phyloP scores from a whole-genome alignment of 1,139 yeast species.

The Hansenula sp. region DNA sequence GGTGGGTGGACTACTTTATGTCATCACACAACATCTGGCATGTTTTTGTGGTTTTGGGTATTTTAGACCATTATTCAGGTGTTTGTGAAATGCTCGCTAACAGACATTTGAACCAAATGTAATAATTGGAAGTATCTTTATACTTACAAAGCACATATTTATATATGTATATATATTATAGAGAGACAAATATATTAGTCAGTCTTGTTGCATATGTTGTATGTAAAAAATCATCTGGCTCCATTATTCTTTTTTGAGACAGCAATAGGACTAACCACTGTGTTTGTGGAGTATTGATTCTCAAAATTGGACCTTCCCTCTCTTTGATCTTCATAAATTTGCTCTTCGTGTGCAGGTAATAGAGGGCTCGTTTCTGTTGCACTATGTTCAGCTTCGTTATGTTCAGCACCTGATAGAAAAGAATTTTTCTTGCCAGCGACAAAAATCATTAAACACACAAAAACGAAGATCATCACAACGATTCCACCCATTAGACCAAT shows the following conservation, averaged over 20 bases:
- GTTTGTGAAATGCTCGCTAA: conserved; percentile 58
- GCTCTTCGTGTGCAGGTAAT: neutral
- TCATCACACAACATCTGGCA: conserved; percentile 95
- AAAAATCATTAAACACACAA: conserved; percentile 32
- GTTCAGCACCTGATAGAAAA: neutral
- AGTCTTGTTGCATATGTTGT: too few species aligned
- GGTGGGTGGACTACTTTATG: conserved; percentile 79
- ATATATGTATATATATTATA: too few species aligned
- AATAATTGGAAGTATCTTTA: neutral
- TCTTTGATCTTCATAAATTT: neutral
- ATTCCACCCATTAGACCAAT: conserved; percentile 63
- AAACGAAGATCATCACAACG: conserved; percentile 28
- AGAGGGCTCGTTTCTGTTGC: conserved; percentile 1
- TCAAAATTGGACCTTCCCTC: conserved; percentile 5
- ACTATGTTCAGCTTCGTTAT: neutral
- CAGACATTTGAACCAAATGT: conserved; percentile 12
- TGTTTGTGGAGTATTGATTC: conserved; percentile 11
- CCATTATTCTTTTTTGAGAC: neutral
- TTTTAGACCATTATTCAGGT: conserved; percentile 80
- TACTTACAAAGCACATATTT: neutral
- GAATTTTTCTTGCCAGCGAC: conserved; percentile 21
- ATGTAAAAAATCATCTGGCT: too few species aligned
- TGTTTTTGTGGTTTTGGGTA: conserved; percentile 80
- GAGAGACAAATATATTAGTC: too few species aligned
- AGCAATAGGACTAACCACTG: conserved; percentile 9